Evolutionary conservation across 306 rosid species (phyloP).

Genomic region (Lotus japonicus): DNA sequence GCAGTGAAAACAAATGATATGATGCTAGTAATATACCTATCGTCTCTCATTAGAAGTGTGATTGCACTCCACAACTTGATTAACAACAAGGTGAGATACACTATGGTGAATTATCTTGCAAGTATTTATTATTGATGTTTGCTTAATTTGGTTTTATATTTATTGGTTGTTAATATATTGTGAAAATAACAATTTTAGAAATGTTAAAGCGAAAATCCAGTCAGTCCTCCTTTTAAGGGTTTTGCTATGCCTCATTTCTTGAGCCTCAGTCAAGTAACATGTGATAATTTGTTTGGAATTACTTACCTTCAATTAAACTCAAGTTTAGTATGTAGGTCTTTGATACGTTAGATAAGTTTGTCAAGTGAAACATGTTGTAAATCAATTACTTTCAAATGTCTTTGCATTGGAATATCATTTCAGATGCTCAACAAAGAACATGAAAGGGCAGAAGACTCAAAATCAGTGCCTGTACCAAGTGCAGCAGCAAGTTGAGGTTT

Average conservation of each 20-base stretch:
- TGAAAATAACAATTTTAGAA: neutral
- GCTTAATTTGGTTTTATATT: neutral
- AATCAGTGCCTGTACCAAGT: constrained; percentile 25
- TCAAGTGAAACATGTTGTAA: neutral
- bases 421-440: constrained; percentile 45
- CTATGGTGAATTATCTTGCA: neutral
- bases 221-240: neutral
- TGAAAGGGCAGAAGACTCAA: constrained; percentile 36
- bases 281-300: neutral
- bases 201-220: neutral
- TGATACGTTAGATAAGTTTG: neutral
- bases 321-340: neutral
- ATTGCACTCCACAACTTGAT: constrained; percentile 43
- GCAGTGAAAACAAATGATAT: constrained; percentile 43
- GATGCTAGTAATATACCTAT: constrained; percentile 40
- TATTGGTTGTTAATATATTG: neutral
- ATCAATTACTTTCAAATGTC: neutral
- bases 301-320: neutral
- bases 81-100: constrained; percentile 37
- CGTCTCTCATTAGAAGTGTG: constrained; percentile 37
- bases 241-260: neutral
- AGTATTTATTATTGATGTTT: neutral
- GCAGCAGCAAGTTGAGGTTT: constrained; percentile 23
- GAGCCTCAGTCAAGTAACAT: neutral
- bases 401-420: constrained; percentile 6